These are phyloP conservation scores for Periconia sp. DNA, from an alignment of 2,329 filamentous ascomycete species.

Conservation along the genomic window DNA sequence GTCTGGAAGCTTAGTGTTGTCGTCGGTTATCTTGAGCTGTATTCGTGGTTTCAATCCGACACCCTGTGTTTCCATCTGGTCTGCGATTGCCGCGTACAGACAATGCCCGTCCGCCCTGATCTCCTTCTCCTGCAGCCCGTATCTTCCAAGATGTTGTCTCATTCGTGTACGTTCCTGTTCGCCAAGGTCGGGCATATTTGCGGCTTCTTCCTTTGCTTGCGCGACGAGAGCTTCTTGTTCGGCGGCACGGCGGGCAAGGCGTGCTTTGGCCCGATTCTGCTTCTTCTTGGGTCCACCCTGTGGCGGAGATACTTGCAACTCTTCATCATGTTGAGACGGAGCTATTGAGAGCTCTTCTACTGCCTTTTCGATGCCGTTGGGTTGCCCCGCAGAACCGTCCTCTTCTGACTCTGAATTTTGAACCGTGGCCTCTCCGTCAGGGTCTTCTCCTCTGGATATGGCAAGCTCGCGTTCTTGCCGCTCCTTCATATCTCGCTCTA, in stretches of 20 bases:
- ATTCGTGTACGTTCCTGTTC: slow-evolving; percentile 62
- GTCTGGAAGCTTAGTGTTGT: slow-evolving; percentile 21
- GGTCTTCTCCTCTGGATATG: slow-evolving; percentile 39
- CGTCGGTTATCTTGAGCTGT: slow-evolving; percentile 20
- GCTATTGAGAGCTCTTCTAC: slow-evolving; percentile 22
- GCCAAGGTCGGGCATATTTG: slow-evolving; percentile 45
- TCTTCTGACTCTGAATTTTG: slow-evolving; percentile 17
- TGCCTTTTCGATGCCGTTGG: slow-evolving; percentile 18
- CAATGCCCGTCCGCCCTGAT: slow-evolving; percentile 94
- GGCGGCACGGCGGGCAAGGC: slow-evolving; percentile 85
- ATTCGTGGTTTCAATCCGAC: slow-evolving; percentile 45
- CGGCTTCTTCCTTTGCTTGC: slow-evolving; percentile 77
- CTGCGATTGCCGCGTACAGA: slow-evolving; percentile 88
- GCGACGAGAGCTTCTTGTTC: slow-evolving; percentile 75
- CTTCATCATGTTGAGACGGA: slow-evolving; percentile 1
- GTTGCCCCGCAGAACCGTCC: slow-evolving; percentile 10
- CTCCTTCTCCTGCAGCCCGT: slow-evolving; percentile 74
- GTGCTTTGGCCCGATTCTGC: slow-evolving; percentile 88
- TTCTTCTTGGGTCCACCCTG: slow-evolving; percentile 62
- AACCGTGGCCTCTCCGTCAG: not conserved
- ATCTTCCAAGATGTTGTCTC: slow-evolving; percentile 67
- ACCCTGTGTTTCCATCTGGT: slow-evolving; percentile 69
- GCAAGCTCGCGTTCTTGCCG: slow-evolving; percentile 60
- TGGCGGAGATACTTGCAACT: too few relatives aligned
- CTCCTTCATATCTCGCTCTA: slow-evolving; percentile 63